phyloP scores from a whole-genome alignment of 208 protist species.

The Trypanosoma conorhini region DNA sequence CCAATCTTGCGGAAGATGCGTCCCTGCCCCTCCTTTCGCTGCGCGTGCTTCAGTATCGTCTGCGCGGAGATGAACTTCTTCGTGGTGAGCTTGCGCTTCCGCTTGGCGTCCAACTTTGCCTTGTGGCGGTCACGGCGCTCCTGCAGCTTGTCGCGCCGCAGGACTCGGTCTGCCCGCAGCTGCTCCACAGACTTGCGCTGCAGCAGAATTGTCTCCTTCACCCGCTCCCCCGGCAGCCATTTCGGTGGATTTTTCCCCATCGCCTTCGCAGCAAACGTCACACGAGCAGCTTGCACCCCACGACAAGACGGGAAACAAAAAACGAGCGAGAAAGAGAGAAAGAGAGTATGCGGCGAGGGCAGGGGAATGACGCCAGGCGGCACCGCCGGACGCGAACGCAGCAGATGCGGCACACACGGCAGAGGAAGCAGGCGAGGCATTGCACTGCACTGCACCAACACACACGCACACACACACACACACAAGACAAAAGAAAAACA shows the following conservation, averaged over 20 bases:
- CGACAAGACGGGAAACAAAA: constrained; percentile 6
- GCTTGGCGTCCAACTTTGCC: constrained; percentile 85
- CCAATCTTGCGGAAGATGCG: constrained; percentile 80
- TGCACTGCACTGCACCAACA: no score
- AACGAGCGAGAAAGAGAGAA: constrained; percentile 9
- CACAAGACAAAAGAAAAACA: background rate
- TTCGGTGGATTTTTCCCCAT: constrained; percentile 91
- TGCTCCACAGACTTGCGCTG: constrained; percentile 92
- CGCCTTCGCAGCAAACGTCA: background rate
- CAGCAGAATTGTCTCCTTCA: constrained; percentile 91
- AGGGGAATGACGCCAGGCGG: background rate
- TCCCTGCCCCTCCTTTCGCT: constrained; percentile 72
- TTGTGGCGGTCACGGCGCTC: constrained; percentile 75
- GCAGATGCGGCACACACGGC: background rate
- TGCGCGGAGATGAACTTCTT: constrained; percentile 90
- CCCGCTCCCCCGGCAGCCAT: constrained; percentile 89
- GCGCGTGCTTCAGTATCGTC: constrained; percentile 82
- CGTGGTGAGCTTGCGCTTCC: constrained; percentile 76
- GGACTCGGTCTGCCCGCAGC: constrained; percentile 78
- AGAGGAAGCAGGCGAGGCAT: background rate
- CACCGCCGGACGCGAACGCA: background rate
- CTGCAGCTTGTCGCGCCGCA: constrained; percentile 82
- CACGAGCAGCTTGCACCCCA: constrained; percentile 1
- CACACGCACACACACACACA: background rate
- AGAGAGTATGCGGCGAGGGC: background rate